phyloP scores from a whole-genome alignment of 2,329 filamentous ascomycete genomes.

The Penicillium thymicola region DNA sequence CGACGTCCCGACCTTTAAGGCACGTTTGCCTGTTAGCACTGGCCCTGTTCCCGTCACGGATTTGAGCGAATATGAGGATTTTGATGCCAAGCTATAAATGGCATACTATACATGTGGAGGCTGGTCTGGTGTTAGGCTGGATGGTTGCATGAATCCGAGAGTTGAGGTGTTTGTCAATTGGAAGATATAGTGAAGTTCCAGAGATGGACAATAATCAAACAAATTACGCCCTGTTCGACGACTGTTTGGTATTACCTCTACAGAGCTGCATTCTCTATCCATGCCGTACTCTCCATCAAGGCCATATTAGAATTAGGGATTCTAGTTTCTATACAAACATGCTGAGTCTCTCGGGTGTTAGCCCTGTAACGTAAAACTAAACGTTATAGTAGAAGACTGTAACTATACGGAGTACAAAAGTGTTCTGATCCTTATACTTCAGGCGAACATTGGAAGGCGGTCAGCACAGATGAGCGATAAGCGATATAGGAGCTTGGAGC shows the following conservation, averaged over 20 bases:
- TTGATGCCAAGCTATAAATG: conserved; percentile 71
- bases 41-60: conserved; percentile 72
- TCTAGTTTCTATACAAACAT: too few species aligned
- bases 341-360: too few species aligned
- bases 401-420: too few species aligned
- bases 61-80: conserved; percentile 79
- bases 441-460: neutral
- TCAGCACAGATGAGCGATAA: neutral
- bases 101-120: neutral
- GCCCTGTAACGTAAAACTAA: too few species aligned
- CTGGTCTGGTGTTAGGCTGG: conserved; percentile 1
- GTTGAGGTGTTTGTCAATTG: conserved; percentile 10
- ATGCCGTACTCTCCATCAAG: too few species aligned
- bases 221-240: neutral
- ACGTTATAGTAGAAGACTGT: too few species aligned
- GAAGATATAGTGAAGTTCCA: neutral
- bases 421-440: too few species aligned
- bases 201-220: neutral
- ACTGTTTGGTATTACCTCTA: too few species aligned
- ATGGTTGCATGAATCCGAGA: conserved; percentile 8
- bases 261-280: too few species aligned
- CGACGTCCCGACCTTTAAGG: conserved; percentile 78
- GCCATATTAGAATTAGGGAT: too few species aligned
- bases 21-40: conserved; percentile 66
- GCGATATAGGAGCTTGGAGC: neutral